Conservation (phyloP, 2,329 filamentous ascomycete species). For the Nothopassalora personata region DNA sequence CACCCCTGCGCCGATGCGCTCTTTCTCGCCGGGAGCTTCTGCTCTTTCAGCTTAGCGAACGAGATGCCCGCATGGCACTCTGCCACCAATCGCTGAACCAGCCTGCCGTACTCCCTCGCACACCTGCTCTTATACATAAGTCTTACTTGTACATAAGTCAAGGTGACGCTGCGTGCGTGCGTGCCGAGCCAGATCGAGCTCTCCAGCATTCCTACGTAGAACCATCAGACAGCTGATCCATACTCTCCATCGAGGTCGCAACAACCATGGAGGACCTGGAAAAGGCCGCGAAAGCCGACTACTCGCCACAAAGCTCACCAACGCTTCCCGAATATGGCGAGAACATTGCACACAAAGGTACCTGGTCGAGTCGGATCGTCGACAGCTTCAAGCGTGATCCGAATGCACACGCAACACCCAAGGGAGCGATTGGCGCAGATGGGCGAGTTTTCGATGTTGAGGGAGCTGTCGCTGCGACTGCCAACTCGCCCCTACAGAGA, state of each 20-base stretch:
- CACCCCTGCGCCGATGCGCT: neutral
- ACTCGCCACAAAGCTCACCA: slow-evolving; percentile 13
- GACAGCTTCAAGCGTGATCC: slow-evolving; percentile 62
- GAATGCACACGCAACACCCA: slow-evolving; percentile 47
- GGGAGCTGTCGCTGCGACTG: slow-evolving; percentile 56
- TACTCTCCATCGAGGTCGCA: neutral
- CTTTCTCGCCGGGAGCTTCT: neutral
- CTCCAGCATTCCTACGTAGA: neutral
- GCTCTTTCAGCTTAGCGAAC: neutral
- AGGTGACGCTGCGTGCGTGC: neutral
- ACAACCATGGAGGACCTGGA: slow-evolving; percentile 15
- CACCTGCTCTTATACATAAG: neutral
- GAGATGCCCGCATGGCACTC: neutral
- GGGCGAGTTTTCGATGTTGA: slow-evolving; percentile 60
- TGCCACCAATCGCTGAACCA: neutral
- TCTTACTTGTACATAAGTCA: neutral
- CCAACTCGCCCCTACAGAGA: slow-evolving; percentile 67
- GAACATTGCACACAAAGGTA: slow-evolving; percentile 13
- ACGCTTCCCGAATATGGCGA: slow-evolving; percentile 25
- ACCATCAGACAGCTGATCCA: neutral
- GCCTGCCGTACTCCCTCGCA: neutral
- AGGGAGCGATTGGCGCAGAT: slow-evolving; percentile 46
- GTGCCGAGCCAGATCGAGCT: neutral
- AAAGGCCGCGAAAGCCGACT: slow-evolving; percentile 17
- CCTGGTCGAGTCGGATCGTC: slow-evolving; percentile 39